Percentiles rank a stretch among this genome's conserved stretches.
These are phyloP conservation scores for Neolentinus lepideus DNA, from an alignment of 1,284 basidiomycete species.

Conservation along the genomic window DNA sequence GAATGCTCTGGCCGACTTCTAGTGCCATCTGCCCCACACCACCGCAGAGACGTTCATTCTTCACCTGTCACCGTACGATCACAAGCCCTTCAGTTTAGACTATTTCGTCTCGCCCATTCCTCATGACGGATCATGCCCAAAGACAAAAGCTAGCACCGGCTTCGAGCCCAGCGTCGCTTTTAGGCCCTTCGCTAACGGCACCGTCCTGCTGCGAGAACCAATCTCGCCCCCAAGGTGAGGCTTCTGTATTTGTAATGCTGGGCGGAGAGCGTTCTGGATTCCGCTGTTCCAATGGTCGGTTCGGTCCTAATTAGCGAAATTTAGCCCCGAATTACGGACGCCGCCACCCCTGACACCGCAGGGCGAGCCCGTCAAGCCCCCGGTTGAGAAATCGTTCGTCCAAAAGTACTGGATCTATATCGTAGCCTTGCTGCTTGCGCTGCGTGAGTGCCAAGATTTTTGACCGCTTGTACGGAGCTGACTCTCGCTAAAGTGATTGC, in stretches of 20 bases:
- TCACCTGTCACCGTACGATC: slow-evolving; percentile 38
- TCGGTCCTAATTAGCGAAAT: slow-evolving; percentile 5
- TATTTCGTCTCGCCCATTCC: slow-evolving; percentile 63
- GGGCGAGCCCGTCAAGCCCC: slow-evolving; percentile 55
- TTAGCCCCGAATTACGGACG: slow-evolving; percentile 56
- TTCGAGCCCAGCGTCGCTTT: slow-evolving; percentile 15
- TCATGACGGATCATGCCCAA: slow-evolving; percentile 57
- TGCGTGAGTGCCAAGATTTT: slow-evolving; percentile 37
- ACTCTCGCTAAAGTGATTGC: slow-evolving; percentile 1
- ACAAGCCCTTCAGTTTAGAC: slow-evolving; percentile 53
- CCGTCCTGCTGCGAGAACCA: slow-evolving; percentile 40
- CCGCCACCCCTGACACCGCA: slow-evolving; percentile 61
- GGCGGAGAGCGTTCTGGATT: slow-evolving; percentile 1
- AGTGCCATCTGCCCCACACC: slow-evolving; percentile 56
- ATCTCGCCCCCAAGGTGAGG: slow-evolving; percentile 34
- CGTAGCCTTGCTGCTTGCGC: slow-evolving; percentile 45
- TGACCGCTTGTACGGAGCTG: background rate
- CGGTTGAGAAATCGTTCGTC: slow-evolving; percentile 70
- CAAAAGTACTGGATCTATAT: slow-evolving; percentile 91
- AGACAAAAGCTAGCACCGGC: slow-evolving; percentile 13
- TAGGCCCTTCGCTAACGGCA: slow-evolving; percentile 41
- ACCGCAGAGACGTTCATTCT: slow-evolving; percentile 51
- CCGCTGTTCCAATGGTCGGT: background rate
- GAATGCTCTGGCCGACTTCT: slow-evolving; percentile 6
- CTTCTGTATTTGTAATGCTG: slow-evolving; percentile 1